Base-by-base conservation (phyloP, 345 rosid genomes). In the Conringia planisiliqua region DNA sequence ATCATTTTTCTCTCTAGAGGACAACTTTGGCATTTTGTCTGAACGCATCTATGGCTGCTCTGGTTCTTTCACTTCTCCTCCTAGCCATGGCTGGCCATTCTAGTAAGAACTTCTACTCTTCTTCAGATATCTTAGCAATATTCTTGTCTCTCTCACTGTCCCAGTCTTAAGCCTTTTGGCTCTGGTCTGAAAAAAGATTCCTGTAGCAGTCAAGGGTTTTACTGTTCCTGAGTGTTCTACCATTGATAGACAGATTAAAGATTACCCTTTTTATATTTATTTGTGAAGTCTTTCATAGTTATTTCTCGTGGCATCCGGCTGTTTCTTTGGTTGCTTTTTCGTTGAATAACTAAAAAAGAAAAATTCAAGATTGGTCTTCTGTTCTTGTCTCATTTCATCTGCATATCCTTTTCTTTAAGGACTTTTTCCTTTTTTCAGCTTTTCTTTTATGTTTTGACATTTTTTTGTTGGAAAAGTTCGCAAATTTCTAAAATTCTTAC, bases 31-130 rank as follows among this genome's bases (percentile, higher is more conserved):
- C 82, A 79, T 69, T 62, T 54, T 62, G 32, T 61, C 70, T 58
- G 62, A 43, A 60, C 56, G 27, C 54, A 70, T 68, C 66, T 54
- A 86, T 88, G 92, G 85, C 85, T 73, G 32, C 74, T 76, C 64
- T 83, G 66, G 36, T 82, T 62, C 39, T 88, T 62, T 58, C 84
- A 42, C 62, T 78, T 73, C 85, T 86, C 61, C 48, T 86, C 42
- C 62, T 88, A 39, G 71, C 88, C 83, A 55, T 86, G 81, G 59
- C 83, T 51, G 82, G 81, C 38, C 80, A 59, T 57, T 86, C 93
- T 66, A 81, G 90, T 86, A 81, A 80, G 79, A 52, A 40, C 68
- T n/a, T 70, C 24, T 26, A 17, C 40, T 44, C 66, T 56, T 68
- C 59, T 43, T 61, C 60, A 67, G 36, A 35, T 73, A 60, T 78